Evolutionary conservation across 1,284 basidiomycete species (phyloP).

Genomic region (Irpex sp.): DNA sequence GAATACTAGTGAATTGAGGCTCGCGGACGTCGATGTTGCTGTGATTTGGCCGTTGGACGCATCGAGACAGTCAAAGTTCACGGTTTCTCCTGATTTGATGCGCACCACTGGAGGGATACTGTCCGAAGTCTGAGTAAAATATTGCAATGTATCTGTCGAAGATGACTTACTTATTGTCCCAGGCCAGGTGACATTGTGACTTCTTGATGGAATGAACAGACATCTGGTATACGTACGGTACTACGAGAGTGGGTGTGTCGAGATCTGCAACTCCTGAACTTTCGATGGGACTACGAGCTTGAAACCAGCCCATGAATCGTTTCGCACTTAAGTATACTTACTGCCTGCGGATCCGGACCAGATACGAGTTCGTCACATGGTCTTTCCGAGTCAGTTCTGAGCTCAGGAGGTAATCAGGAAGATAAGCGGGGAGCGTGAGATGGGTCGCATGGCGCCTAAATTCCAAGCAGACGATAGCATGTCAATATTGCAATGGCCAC

Average conservation of each 20-base stretch:
- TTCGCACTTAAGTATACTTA: no score
- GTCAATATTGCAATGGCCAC: no score
- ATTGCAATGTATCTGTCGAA: neutral
- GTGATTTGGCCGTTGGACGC: constrained; percentile 59
- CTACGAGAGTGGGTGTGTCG: no score
- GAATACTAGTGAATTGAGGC: constrained; percentile 39
- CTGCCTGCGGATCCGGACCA: no score
- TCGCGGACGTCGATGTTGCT: constrained; percentile 33
- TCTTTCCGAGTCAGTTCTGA: no score
- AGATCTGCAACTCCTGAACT: neutral
- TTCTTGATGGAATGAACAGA: constrained; percentile 50
- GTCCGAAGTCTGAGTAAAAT: neutral
- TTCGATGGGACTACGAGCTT: neutral
- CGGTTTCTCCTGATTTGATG: constrained; percentile 48
- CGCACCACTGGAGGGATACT: constrained; percentile 49
- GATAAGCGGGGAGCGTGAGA: no score
- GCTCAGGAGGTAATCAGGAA: no score
- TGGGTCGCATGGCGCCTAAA: no score
- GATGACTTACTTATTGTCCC: constrained; percentile 50
- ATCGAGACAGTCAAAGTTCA: constrained; percentile 59
- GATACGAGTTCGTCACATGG: no score
- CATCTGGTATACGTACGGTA: constrained; percentile 23
- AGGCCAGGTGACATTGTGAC: constrained; percentile 45
- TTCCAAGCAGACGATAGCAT: no score
- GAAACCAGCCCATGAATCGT: no score